Percentiles rank a stretch among this genome's conserved stretches.
Evolutionary conservation across 805 yeast genomes (phyloP).

Genomic region (Candida sakaeoensis): DNA sequence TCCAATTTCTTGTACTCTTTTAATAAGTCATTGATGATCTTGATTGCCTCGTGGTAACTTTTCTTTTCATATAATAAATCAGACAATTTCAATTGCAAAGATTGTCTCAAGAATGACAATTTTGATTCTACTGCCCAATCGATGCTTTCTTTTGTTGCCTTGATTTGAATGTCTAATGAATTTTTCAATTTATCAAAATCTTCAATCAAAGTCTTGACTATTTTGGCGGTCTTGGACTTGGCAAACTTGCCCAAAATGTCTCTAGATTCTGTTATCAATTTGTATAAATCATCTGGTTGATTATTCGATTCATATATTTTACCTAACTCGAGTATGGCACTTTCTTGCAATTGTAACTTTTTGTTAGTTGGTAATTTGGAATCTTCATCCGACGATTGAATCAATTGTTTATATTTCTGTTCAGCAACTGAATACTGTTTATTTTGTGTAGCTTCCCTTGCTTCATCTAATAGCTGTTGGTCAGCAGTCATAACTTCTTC

Average conservation of each 20-base stretch:
- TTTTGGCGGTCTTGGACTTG: conserved; percentile 92
- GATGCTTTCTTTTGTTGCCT: conserved; percentile 71
- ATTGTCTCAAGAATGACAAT: conserved; percentile 84
- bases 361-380: conserved; percentile 12
- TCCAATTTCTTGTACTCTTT: conserved; percentile 89
- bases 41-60: conserved; percentile 64
- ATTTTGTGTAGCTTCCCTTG: conserved; percentile 53
- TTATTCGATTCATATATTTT: conserved; percentile 53
- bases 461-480: conserved; percentile 44
- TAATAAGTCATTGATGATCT: conserved; percentile 66
- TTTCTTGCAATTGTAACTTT: conserved; percentile 48
- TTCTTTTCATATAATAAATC: conserved; percentile 66
- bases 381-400: conserved; percentile 21
- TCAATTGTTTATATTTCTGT: conserved; percentile 48
- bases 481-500: conserved; percentile 10
- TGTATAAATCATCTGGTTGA: conserved; percentile 49
- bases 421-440: conserved; percentile 59
- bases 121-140: conserved; percentile 84
- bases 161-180: conserved; percentile 66
- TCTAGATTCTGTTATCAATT: conserved; percentile 66
- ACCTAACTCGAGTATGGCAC: conserved; percentile 74
- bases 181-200: conserved; percentile 54
- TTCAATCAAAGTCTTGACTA: conserved; percentile 78
- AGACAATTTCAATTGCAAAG: conserved; percentile 79
- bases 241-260: conserved; percentile 74